Evolutionary conservation across 768 basidiomycete species (phyloP), one percentile per base, ranked within the genome.

Genomic region (Galerina sulciceps): DNA sequence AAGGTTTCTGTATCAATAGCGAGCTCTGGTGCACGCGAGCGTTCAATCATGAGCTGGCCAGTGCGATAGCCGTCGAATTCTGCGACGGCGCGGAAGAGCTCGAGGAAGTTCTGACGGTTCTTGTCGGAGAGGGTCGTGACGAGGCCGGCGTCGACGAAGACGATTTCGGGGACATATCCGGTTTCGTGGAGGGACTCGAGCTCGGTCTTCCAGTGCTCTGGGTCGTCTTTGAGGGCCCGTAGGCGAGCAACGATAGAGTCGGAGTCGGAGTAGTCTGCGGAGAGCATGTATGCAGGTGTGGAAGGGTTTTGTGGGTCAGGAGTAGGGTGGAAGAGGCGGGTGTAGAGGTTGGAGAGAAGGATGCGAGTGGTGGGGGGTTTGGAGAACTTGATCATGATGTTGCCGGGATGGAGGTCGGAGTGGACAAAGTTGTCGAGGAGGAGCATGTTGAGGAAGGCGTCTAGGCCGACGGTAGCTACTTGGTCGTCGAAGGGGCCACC

Each of bases 401-500:
- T 99, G 31, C 96, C 96, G 2, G 93, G 91, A 71, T 93, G 93
- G 18, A 94, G 83, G 69, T 94, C 93, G 3, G 91, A 82, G 71
- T 99, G 97, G 10, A 96, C 94, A 73, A 97, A 99, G 73, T 99
- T 99, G 74, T 99, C 97, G 44, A 99, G 79, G 1, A 99, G 79
- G 17, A 99, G 85, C 97, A 99, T 99, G 76, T 98, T 94, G 72
- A 99, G 71, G 75, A 99, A 99, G 1, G 96, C 95, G 72, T 99
- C 94, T 20, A 99, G 78, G 10, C 97, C 97, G 15, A 94, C 83
- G 54, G 92, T 96, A 6, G 97, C 96, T 11, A 99, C 82, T 55
- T 89, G 85, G 52, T 90, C 86, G 66, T 98, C 93, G 68, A 85
- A 99, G 9, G 94, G 91, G 0, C 95, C 97, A 18, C 93, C 96